Base-by-base conservation (phyloP, 2,329 filamentous ascomycete species). In the Xylaria multiplex region DNA sequence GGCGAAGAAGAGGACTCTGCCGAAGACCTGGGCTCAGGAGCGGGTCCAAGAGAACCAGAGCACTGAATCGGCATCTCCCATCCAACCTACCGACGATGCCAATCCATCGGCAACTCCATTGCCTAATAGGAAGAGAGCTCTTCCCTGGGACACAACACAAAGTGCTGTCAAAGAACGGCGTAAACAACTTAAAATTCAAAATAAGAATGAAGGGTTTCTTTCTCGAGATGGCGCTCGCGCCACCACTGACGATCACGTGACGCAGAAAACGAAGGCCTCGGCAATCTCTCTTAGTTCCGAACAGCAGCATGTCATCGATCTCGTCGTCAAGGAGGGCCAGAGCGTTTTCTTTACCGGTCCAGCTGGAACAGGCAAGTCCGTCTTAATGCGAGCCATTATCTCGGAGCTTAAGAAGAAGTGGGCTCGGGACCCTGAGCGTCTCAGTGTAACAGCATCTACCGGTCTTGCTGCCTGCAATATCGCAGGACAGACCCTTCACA, bases 311-410 rank as follows among this genome's bases (percentile, higher is more conserved):
- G 93, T 99, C 11, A 83, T 96, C 64, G 89, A 93, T 52, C 83
- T 97, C 22, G 95, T 99, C 9, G 86, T 93, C 7, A 87, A 96
- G 24, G 82, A 92, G 69, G 87, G 87, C 65, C 91, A 93, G 77
- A 98, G 95, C 73, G 94, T 97, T 2, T 99, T 99, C 82, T 99
- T 99, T 78, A 99, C 96, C 0, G 96, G 96, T 72, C 97, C 96
- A 65, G 96, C 96, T 64, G 93, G 91, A 84, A 97, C 96, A 4
- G 96, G 96, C 78, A 99, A 99, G 83, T 99, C 96, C 1, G 95
- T 99, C 3, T 81, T 99, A 64, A 93, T 99, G 86, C 88, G 94
- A 69, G 90, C 96, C 70, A 97, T 98, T 67, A 98, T 99, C 72
- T 82, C 86, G 5, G 88, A 91, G 3, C 77, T 99, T 57, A 91